A percentile compares a stretch with the other conserved stretches of the same genome.
These are phyloP conservation scores for Rhizomucor pusillus DNA, from an alignment of 371 early-diverging fungal genomes.

Conservation along the genomic window DNA sequence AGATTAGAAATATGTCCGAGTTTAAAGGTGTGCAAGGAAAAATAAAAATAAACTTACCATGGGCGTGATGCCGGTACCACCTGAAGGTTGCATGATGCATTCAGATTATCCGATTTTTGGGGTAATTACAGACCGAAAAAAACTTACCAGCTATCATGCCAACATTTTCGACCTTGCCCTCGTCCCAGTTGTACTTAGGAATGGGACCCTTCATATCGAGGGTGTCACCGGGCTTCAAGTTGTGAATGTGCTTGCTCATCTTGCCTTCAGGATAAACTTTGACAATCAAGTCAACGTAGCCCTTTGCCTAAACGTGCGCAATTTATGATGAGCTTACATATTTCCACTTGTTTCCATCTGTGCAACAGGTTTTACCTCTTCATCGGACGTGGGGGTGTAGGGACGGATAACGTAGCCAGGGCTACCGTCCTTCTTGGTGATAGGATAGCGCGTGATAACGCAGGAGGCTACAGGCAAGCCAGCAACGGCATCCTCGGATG, in stretches of 20 bases:
- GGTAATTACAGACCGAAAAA: constrained; percentile 10
- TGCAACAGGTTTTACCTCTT: constrained; percentile 58
- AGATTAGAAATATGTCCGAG: not conserved
- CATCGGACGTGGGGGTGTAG: constrained; percentile 86
- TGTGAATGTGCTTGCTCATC: constrained; percentile 78
- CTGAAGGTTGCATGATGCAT: too few species aligned
- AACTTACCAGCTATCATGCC: constrained; percentile 67
- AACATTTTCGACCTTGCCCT: constrained; percentile 74
- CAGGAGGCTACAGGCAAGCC: constrained; percentile 81
- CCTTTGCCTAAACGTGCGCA: constrained; percentile 41
- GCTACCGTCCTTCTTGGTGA: constrained; percentile 61
- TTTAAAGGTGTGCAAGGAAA: too few species aligned
- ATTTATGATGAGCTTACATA: too few species aligned
- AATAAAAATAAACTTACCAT: constrained; percentile 49
- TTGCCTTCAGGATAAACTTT: constrained; percentile 74
- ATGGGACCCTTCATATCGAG: constrained; percentile 92
- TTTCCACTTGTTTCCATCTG: too few species aligned
- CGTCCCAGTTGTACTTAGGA: constrained; percentile 75
- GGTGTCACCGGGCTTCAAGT: constrained; percentile 79
- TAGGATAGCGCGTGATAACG: constrained; percentile 71
- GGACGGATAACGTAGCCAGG: constrained; percentile 75
- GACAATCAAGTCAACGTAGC: constrained; percentile 86
- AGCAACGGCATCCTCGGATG: constrained; percentile 58
- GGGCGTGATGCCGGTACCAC: constrained; percentile 95
- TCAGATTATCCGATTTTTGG: constrained; percentile 20